Evolutionary conservation across 768 basidiomycete genomes (phyloP), one percentile per base, ranked within the genome.

Genomic region (Suillus spraguei): DNA sequence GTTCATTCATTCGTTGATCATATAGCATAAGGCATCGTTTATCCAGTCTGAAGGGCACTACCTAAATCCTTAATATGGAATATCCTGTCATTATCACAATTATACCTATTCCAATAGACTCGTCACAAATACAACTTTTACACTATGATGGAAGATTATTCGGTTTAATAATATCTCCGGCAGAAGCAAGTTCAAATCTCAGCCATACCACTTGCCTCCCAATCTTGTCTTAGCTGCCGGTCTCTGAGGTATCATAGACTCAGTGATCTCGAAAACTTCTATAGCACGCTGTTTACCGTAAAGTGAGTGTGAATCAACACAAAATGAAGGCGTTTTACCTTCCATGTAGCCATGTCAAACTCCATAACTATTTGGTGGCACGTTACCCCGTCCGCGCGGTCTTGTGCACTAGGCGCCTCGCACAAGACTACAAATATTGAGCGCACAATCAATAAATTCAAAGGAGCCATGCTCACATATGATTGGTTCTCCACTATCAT

Each of bases 351-450:
- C 87, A 92, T 89, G 67, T 97, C 95, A 68, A 98, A 88, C 74
- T 98, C 95, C 66, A 97, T 81, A 0, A 99, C 91, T 66, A 94
- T 85, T 73, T 99, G 97, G 52, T 86, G 85, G 70, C 91, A 94
- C 65, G 82, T 81, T 42, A 92, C 78, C 2, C 90, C 88, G 0
- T 81, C 79, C 1, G 76, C 77, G 65, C 88, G 88, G 66, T 93
- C 89, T 24, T 87, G 82, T 60, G 85, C 80, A 17, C 77, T 82
- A 0, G 92, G 90, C 32, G 83, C 79, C 64, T 89, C 85, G 69
- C 91, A 90, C 13, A 82, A 70, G 74, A 80, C 92, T 94, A 65
- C 11, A 44, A 41, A 32, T 7, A 11, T 28, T 41, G 28, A 58
- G 39, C 20, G 3, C 28, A 41, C 6, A 46, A 60, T 4, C 8